These are phyloP conservation scores for Volvox africanus DNA, from an alignment of 139 green algal species.

Conservation along the genomic window DNA sequence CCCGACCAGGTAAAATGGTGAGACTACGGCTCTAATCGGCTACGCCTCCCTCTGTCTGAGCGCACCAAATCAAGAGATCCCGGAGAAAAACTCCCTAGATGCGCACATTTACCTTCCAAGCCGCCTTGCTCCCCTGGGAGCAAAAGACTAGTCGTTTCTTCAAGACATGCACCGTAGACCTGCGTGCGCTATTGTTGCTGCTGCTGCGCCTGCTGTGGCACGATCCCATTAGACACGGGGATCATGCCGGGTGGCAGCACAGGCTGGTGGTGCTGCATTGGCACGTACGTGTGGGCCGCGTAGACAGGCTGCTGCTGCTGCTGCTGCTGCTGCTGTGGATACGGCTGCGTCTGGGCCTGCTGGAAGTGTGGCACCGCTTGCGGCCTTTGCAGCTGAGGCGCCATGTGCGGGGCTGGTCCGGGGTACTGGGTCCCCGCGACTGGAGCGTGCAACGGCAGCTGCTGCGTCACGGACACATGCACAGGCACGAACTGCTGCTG, in stretches of 20 bases:
- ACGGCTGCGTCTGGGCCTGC: not conserved
- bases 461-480: not conserved
- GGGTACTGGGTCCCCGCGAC: not conserved
- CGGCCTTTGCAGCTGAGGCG: too few relatives aligned
- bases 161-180: not conserved
- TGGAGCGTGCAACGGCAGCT: not conserved
- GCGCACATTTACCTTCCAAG: too few relatives aligned
- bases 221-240: not conserved
- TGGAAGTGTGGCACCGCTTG: not conserved
- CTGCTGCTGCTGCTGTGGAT: not conserved
- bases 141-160: too few relatives aligned
- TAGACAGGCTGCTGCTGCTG: not conserved
- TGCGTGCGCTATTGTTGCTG: not conserved
- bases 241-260: not conserved
- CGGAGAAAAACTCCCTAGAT: too few relatives aligned
- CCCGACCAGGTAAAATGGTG: too few relatives aligned
- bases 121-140: too few relatives aligned
- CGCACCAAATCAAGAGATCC: too few relatives aligned
- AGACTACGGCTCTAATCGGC: too few relatives aligned
- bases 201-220: too few relatives aligned
- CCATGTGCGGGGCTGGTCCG: too few relatives aligned
- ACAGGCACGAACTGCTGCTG: not conserved
- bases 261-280: slow-evolving; percentile 9
- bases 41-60: too few relatives aligned
- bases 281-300: not conserved